Base-by-base conservation (phyloP, 495 filamentous ascomycete genomes). In the Amniculicola lignicola region DNA sequence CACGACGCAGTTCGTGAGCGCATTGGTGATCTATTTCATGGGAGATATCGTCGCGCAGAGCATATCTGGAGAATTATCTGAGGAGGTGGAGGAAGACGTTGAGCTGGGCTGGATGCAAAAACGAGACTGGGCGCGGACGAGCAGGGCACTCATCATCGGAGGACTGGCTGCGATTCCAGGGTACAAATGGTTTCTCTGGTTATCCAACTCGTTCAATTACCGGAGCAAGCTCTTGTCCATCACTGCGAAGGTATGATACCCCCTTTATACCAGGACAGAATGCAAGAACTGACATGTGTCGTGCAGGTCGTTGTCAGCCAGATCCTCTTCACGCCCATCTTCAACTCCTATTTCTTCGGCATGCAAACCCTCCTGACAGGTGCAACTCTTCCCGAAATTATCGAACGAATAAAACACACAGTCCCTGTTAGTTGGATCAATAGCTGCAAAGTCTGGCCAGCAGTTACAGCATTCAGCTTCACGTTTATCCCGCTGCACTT, bases 311-410 rank as follows among this genome's bases (percentile, higher is more conserved):
- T 78, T 33, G 79, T 96, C 4, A 94, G 92, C 69, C 91, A 96
- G 67, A 67, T 80, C 2, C 74, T 79, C 65, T 96, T 95, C 72
- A 88, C 91, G 9, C 89, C 91, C 0, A 65, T 90, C 24, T 95
- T 96, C 76, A 94, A 91, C 67, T 82, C 77, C 22, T 95, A 93
- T 70, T 96, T 96, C 76, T 96, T 96, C 75, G 83, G 85, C 43
- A 78, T 90, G 74, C 91, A 96, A 66, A 85, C 67, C 59, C 81
- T 72, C 63, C 81, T 72, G 68, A 81, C 59, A 10, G 82, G 77
- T 31, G 84, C 83, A 4, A 74, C 75, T 2, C 57, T 82, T 0
- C 68, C 72, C 23, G 83, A 88, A 55, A 81, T 83, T 4, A 79
- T 75, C 68, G 82, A 86, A 57, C 84, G 85, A 35, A 75, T 96